Evolutionary conservation across 1,284 basidiomycete genomes (phyloP).

Genomic region (Marasmius sp.): DNA sequence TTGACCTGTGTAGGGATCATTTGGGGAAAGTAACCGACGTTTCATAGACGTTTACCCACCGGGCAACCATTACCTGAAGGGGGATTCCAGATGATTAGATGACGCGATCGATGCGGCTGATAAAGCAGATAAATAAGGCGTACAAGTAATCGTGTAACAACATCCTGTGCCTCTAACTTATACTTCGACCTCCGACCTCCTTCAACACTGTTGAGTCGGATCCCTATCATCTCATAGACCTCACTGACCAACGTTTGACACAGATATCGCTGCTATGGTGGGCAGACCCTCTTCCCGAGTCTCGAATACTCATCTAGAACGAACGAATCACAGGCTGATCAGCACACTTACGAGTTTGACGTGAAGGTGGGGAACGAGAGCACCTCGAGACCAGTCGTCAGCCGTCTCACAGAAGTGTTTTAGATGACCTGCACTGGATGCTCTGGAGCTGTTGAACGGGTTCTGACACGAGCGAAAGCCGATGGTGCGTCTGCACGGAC

Average conservation of each 20-base stretch:
- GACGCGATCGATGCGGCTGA: constrained; percentile 2
- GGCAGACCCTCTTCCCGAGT: neutral
- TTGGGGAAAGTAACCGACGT: too few species aligned
- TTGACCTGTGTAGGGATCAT: too few species aligned
- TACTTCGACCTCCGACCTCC: neutral
- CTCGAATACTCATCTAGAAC: neutral
- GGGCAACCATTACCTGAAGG: neutral
- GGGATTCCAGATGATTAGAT: neutral
- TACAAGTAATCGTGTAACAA: neutral
- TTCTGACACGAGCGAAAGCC: constrained; percentile 67
- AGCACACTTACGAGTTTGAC: constrained; percentile 56
- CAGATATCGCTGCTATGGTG: neutral
- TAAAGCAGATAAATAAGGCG: neutral
- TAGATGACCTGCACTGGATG: constrained; percentile 86
- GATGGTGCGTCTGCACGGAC: constrained; percentile 44
- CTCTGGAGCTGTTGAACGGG: constrained; percentile 76
- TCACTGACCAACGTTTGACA: neutral
- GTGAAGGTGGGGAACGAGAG: constrained; percentile 44
- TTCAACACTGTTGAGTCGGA: neutral
- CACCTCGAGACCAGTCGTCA: neutral
- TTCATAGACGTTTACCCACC: neutral
- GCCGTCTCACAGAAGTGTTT: neutral
- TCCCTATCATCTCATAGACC: neutral
- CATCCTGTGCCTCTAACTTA: neutral
- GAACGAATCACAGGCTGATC: constrained; percentile 22